These are phyloP conservation scores for Thelonectria olida DNA, from an alignment of 2,329 filamentous ascomycete species.

Conservation along the genomic window DNA sequence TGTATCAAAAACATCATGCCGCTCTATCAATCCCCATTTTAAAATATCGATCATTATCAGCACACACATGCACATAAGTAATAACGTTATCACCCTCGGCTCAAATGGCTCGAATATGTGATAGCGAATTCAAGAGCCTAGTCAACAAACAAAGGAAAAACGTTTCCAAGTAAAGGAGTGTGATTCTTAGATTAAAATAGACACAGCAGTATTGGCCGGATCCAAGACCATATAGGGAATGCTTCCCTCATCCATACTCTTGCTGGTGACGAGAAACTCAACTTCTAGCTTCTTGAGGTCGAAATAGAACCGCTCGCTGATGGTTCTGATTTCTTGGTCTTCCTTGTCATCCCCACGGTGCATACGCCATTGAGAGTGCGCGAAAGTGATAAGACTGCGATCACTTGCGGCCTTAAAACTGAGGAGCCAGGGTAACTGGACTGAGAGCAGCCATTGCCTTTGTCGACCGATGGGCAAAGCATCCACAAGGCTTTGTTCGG, in stretches of 20 bases:
- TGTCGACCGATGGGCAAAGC: slow-evolving; percentile 53
- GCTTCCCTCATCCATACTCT: slow-evolving; percentile 44
- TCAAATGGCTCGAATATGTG: no score
- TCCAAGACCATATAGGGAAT: slow-evolving; percentile 52
- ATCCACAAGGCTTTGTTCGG: slow-evolving; percentile 43
- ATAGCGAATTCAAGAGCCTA: no score
- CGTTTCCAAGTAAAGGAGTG: no score
- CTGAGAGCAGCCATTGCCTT: slow-evolving; percentile 55
- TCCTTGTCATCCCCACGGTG: slow-evolving; percentile 38
- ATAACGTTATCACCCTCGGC: no score
- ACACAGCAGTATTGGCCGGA: slow-evolving; percentile 48
- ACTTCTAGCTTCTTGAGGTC: slow-evolving; percentile 41
- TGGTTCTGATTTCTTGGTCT: slow-evolving; percentile 15
- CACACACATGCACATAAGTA: no score
- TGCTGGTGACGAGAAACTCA: slow-evolving; percentile 43
- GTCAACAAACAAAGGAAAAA: no score
- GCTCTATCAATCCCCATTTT: no score
- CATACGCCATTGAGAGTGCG: slow-evolving; percentile 46
- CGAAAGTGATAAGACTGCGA: slow-evolving; percentile 52
- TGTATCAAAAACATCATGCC: no score
- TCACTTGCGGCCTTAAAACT: slow-evolving; percentile 54
- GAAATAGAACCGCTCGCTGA: slow-evolving; percentile 37
- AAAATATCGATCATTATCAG: no score
- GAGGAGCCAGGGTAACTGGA: slow-evolving; percentile 56
- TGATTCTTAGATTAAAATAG: slow-evolving; percentile 31